Percentiles rank a stretch among this genome's conserved stretches.
Evolutionary conservation across 176 grass and related monocot genomes (phyloP).

Genomic region (Oryza longistaminata): DNA sequence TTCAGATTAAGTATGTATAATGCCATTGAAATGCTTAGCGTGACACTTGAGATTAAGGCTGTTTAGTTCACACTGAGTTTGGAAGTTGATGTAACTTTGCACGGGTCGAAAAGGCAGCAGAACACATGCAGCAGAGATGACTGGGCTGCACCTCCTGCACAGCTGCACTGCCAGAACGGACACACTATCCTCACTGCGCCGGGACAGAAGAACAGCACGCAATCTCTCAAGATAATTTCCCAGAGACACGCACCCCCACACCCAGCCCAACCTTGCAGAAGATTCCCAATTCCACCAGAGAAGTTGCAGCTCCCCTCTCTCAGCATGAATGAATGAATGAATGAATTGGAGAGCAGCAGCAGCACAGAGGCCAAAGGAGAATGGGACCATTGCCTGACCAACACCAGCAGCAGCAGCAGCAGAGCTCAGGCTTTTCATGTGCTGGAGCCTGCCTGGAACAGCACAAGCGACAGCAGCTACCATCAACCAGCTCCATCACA

Average conservation of each 20-base stretch:
- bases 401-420: not conserved
- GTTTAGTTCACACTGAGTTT: too few relatives aligned
- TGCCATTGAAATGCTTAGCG: not conserved
- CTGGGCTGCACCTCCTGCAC: not conserved
- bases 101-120: not conserved
- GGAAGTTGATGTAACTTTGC: not conserved
- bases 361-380: not conserved
- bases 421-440: conserved; percentile 41
- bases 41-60: not conserved
- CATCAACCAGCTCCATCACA: conserved; percentile 10
- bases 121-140: not conserved
- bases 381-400: conserved; percentile 33
- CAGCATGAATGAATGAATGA: not conserved
- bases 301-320: conserved; percentile 28
- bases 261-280: not conserved
- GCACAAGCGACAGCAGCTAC: conserved; percentile 36
- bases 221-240: conserved; percentile 1
- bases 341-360: not conserved
- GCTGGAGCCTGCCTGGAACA: conserved; percentile 21
- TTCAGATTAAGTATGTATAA: too few relatives aligned
- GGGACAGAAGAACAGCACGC: not conserved
- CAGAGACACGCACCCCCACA: not conserved
- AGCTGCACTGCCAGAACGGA: not conserved
- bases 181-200: not conserved
- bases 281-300: not conserved